A percentile compares a stretch with the other conserved stretches of the same genome.
phyloP scores from a whole-genome alignment of 495 filamentous ascomycete species.

The Bathelium albidoporum region DNA sequence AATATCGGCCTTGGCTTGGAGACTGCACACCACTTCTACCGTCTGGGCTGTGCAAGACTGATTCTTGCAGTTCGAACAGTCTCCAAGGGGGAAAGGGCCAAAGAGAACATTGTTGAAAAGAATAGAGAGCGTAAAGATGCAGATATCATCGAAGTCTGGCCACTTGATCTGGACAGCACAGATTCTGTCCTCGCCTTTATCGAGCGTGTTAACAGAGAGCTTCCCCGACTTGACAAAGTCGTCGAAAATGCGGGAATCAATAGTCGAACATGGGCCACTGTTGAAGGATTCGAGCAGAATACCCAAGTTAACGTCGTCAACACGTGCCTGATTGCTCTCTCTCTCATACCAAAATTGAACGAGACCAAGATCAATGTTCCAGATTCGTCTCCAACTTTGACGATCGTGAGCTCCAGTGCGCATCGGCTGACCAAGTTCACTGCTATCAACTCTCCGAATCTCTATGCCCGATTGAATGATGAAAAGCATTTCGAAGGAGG shows the following conservation, averaged over 20 bases:
- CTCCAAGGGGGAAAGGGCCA: slow-evolving; percentile 17
- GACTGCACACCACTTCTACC: slow-evolving; percentile 15
- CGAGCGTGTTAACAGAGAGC: slow-evolving; percentile 29
- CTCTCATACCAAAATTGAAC: slow-evolving; percentile 31
- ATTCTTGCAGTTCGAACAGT: slow-evolving; percentile 21
- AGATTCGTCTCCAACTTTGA: too few relatives aligned
- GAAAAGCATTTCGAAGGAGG: too few relatives aligned
- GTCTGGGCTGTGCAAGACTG: slow-evolving; percentile 12
- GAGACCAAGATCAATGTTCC: too few relatives aligned
- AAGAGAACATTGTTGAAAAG: slow-evolving; percentile 7
- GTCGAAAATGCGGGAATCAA: slow-evolving; percentile 14
- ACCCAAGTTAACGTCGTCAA: slow-evolving; percentile 37
- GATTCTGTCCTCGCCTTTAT: slow-evolving; percentile 40
- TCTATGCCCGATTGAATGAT: too few relatives aligned
- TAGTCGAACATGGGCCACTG: not conserved
- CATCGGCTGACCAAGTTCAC: too few relatives aligned
- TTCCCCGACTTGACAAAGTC: slow-evolving; percentile 30
- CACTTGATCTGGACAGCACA: slow-evolving; percentile 44
- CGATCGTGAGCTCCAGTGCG: too few relatives aligned
- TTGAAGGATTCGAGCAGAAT: slow-evolving; percentile 35
- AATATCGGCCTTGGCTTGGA: slow-evolving; percentile 24
- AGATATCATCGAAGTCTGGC: slow-evolving; percentile 41
- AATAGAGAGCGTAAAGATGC: slow-evolving; percentile 36
- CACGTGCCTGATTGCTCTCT: slow-evolving; percentile 35
- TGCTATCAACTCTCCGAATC: too few relatives aligned